Base-by-base conservation (phyloP, 495 filamentous ascomycete species). In the Cercophora sp. region DNA sequence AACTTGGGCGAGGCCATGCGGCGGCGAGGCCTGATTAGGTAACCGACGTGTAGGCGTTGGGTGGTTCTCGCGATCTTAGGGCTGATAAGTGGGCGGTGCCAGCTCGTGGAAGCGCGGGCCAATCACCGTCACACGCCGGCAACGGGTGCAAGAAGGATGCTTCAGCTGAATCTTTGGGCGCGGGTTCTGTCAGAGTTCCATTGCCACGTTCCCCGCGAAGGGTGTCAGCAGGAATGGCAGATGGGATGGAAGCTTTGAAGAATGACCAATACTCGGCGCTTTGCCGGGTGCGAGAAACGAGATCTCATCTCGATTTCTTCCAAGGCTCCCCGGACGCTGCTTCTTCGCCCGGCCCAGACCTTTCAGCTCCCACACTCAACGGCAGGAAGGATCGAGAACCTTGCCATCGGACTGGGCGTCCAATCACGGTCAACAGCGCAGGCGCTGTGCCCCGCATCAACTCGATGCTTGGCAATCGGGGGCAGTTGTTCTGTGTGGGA, bases 401-500 rank as follows among this genome's bases (percentile, higher is more conserved):
- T 26, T 37, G 16, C 19, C 19, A 15, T 26, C 39, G 29, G 54
- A n/a, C 41, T 48, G 4, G n/a, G 8, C 15, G n/a, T 16, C 54
- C 54, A 57, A 57, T 57, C 48, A 42, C 5, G 15, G 13, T 20
- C 18, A 34, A 4, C 3, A 3, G 11, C 13, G 46, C 52, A 43
- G 42, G 43, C 54, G 48, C 54, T 56, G 48, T 43, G 48, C 47
- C 40, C 20, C 32, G 47, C 31, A 23, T 39, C 40, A 22, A 25
- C 40, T 32, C 29, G 13, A 6, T 4, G 19, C 40, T 49, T 49
- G 9, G 47, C 47, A 43, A 56, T 51, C 46, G 24, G 45, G 53
- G 46, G 41, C 41, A n/a, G 20, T n/a, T n/a, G n/a, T n/a, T n/a
- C n/a, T n/a, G n/a, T n/a, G n/a, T n/a, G n/a, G n/a, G n/a, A n/a